These are phyloP conservation scores for Voacanga thouarsii DNA, from an alignment of 257 asterid species.

Conservation along the genomic window DNA sequence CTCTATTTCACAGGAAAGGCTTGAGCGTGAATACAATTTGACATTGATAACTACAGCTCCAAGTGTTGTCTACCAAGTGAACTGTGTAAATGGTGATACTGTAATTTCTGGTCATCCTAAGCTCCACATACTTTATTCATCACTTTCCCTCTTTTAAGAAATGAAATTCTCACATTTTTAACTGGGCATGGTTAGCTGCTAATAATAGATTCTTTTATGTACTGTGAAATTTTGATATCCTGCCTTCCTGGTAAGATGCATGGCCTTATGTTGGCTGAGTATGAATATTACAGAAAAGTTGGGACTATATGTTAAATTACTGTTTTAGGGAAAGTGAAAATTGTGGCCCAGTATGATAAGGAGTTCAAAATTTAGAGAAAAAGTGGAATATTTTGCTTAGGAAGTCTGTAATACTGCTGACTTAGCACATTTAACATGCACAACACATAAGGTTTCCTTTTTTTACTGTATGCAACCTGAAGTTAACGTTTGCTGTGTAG, in stretches of 20 bases:
- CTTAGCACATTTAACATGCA: neutral
- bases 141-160: neutral
- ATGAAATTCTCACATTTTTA: neutral
- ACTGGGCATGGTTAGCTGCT: too few species aligned
- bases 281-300: neutral
- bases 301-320: neutral
- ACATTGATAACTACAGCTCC: conserved; percentile 92
- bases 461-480: neutral
- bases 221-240: neutral
- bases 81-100: conserved; percentile 67
- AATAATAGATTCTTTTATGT: neutral
- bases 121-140: conserved; percentile 19
- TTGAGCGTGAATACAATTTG: conserved; percentile 95
- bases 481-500: conserved; percentile 34
- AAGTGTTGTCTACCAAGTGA: conserved; percentile 90
- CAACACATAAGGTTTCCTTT: neutral
- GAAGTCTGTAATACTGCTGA: neutral
- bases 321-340: neutral
- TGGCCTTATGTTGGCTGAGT: neutral
- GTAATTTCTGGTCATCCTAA: conserved; percentile 61
- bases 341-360: neutral
- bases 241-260: neutral
- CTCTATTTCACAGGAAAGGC: conserved; percentile 74
- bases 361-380: neutral
- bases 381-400: neutral